A percentile compares a stretch with the other conserved stretches of the same genome.
Evolutionary conservation across 495 filamentous ascomycete species (phyloP).

Genomic region (Hypoxylon lienhwacheense): DNA sequence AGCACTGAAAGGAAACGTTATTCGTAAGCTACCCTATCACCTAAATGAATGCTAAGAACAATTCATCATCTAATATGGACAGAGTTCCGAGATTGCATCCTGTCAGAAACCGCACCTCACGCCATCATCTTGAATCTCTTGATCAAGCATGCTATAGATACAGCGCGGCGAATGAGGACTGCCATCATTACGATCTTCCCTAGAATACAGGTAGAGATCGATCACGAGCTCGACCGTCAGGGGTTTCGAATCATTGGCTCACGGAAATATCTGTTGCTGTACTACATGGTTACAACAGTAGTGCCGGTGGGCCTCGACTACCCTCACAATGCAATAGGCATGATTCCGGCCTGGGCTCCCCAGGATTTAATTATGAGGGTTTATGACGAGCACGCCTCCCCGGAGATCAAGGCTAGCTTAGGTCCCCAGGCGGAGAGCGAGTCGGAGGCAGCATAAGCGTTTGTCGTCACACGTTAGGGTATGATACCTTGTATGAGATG

Average conservation of each 20-base stretch:
- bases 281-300: too few relatives aligned
- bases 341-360: not conserved
- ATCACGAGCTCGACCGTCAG: constrained; percentile 1
- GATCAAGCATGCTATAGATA: not conserved
- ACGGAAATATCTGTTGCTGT: not conserved
- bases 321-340: too few relatives aligned
- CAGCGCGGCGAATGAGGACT: not conserved
- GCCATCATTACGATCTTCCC: not conserved
- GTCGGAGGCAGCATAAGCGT: not conserved
- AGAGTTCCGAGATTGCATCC: constrained; percentile 4
- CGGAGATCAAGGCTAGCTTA: not conserved
- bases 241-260: not conserved
- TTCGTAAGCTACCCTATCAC: not conserved
- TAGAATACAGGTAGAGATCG: constrained; percentile 1
- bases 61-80: not conserved
- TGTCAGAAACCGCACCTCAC: not conserved
- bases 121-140: not conserved
- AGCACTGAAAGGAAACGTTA: not conserved
- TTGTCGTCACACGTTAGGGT: too few relatives aligned
- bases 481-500: too few relatives aligned
- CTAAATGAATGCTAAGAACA: not conserved
- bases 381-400: not conserved
- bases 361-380: not conserved
- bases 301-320: too few relatives aligned
- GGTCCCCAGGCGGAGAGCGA: not conserved